Evolutionary conservation across 2,329 filamentous ascomycete genomes (phyloP).

Genomic region (Fusarium algeriense): DNA sequence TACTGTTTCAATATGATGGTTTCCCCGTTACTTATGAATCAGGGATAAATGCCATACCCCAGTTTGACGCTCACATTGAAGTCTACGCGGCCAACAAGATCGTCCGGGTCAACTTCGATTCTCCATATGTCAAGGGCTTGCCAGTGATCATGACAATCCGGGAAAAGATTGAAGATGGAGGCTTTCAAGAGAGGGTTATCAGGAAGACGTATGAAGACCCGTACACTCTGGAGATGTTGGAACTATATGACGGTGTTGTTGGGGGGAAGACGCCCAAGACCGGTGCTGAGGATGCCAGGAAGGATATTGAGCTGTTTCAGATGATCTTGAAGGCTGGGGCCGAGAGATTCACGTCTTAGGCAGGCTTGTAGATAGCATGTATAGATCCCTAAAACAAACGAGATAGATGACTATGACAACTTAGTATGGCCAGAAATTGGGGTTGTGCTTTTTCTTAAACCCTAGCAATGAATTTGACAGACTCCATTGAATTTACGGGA

Average conservation of each 20-base stretch:
- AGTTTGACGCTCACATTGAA: slow-evolving; percentile 65
- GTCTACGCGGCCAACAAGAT: slow-evolving; percentile 67
- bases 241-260: slow-evolving; percentile 49
- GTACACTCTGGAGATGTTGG: slow-evolving; percentile 54
- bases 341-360: neutral
- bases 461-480: too few species aligned
- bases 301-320: slow-evolving; percentile 49
- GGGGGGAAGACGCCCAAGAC: slow-evolving; percentile 46
- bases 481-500: too few species aligned
- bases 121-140: slow-evolving; percentile 68
- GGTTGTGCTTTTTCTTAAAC: too few species aligned
- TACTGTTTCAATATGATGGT: slow-evolving; percentile 57
- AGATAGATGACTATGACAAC: too few species aligned
- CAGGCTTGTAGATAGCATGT: neutral
- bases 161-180: slow-evolving; percentile 54
- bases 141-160: slow-evolving; percentile 62
- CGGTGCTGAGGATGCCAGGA: slow-evolving; percentile 44
- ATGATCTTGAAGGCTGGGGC: slow-evolving; percentile 8
- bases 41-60: slow-evolving; percentile 64
- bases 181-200: slow-evolving; percentile 55
- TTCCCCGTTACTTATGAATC: slow-evolving; percentile 70
- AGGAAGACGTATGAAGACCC: slow-evolving; percentile 60
- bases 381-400: too few species aligned
- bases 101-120: slow-evolving; percentile 66
- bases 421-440: too few species aligned